phyloP scores from a whole-genome alignment of 2,329 filamentous ascomycete species.

The Didymosphaeria variabile region DNA sequence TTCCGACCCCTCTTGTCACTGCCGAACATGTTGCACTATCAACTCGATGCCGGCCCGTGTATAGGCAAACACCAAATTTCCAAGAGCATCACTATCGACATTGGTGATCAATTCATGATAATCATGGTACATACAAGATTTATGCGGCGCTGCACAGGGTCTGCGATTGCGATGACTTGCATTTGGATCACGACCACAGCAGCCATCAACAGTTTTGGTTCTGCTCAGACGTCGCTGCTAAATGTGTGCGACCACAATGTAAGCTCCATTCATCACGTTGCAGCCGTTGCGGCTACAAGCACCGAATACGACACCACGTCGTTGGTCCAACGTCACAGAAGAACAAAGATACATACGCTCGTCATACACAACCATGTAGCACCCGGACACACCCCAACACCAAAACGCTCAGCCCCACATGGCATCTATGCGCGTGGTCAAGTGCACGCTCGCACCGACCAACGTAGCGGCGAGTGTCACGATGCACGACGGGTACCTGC shows the following conservation, averaged over 20 bases:
- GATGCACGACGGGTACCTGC: neutral
- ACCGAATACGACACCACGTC: neutral
- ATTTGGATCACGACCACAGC: neutral
- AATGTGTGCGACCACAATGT: neutral
- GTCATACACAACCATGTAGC: neutral
- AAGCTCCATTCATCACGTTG: neutral
- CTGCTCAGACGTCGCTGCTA: neutral
- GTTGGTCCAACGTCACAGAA: neutral
- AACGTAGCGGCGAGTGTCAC: neutral
- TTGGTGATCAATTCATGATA: neutral
- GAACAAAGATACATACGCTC: neutral
- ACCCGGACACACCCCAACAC: neutral
- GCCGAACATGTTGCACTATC: neutral
- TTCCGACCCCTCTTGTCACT: neutral
- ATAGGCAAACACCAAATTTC: neutral
- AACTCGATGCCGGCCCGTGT: neutral
- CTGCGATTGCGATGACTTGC: neutral
- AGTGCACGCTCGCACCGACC: neutral
- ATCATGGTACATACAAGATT: neutral
- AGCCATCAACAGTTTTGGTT: neutral
- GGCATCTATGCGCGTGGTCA: neutral
- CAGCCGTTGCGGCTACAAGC: neutral
- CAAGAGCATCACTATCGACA: neutral
- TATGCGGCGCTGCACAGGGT: neutral
- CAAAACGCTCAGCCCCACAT: neutral